Evolutionary conservation across 306 rosid species (phyloP), one percentile per base, ranked within the genome.

Genomic region (Aeschynomene evenia): DNA sequence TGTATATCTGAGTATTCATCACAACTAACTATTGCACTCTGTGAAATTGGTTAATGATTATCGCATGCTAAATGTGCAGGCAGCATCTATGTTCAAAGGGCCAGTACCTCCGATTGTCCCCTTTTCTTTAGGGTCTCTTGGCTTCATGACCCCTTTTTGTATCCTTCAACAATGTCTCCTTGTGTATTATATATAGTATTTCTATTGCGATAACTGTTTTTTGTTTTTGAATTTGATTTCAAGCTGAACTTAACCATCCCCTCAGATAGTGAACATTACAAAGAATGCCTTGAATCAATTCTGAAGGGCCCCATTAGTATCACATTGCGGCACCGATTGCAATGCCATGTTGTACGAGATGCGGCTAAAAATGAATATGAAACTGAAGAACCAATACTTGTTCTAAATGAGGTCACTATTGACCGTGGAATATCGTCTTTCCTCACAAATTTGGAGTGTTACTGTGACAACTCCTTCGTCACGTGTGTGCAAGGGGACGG

Each of bases 401-500:
- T 84, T 56, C 74, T 94, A 66, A 94, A 94, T 51, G 97, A 94
- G 88, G 96, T 94, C 69, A 91, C 97, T 21, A 91, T 94, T 68
- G 99, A 94, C 75, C 97, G 97, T 2, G 97, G 99, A 71, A 91
- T 91, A 72, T 94, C 99, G 10, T 94, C 99, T 10, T 94, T 73
- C 85, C 97, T 91, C 72, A 88, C 96, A 51, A 88, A 94, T 82
- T 78, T 94, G 74, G 97, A 94, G 82, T 94, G 99, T 67, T 94
- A 89, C 70, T 94, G 97, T 68, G 99, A 94, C 79, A 53, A 71
- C 76, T 88, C 96, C 26, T 94, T 91, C 21, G 97, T 94, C 81
- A 94, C 99, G 5, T 74, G 85, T 68, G 99, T 94, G 74, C 97
- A 91, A 89, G 99, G 99, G 26, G 99, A 94, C 73, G 99, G 99